Evolutionary conservation across 306 rosid genomes (phyloP).

Genomic region (Comarum palustre): DNA sequence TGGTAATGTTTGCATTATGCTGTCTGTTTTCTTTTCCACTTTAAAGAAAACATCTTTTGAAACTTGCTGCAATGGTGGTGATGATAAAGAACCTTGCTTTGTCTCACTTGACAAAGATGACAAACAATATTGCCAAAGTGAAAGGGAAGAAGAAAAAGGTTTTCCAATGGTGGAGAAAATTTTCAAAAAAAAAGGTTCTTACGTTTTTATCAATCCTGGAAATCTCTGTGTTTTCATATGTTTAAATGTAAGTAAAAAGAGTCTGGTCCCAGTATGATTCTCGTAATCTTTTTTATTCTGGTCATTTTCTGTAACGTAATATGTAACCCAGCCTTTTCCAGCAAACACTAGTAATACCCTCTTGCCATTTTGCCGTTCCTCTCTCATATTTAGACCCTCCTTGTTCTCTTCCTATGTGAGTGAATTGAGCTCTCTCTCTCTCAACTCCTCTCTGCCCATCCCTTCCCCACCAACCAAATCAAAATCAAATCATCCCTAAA

Average conservation of each 20-base stretch:
- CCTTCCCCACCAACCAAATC: constrained; percentile 21
- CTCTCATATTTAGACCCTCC: constrained; percentile 30
- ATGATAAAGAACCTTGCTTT: constrained; percentile 7
- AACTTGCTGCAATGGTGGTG: neutral
- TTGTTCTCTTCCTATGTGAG: constrained; percentile 29
- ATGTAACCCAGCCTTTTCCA: constrained; percentile 32
- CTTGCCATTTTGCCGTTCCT: constrained; percentile 13
- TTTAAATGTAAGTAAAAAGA: constrained; percentile 28
- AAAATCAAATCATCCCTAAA: constrained; percentile 3
- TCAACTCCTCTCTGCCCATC: constrained; percentile 22
- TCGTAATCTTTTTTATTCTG: constrained; percentile 5
- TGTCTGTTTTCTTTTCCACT: constrained; percentile 18
- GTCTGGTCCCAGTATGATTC: constrained; percentile 30
- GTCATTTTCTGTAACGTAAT: constrained; percentile 26
- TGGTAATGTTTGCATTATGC: constrained; percentile 12
- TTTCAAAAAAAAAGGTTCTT: neutral
- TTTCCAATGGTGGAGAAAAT: neutral
- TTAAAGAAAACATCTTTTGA: constrained; percentile 5
- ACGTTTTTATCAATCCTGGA: neutral
- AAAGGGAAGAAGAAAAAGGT: neutral
- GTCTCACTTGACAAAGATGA: constrained; percentile 26
- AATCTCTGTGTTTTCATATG: constrained; percentile 16
- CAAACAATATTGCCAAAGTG: constrained; percentile 7
- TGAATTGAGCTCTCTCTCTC: constrained; percentile 35
- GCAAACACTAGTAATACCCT: constrained; percentile 29